Conservation (phyloP, 2,329 filamentous ascomycete genomes). For the Scytalidium lignicola region DNA sequence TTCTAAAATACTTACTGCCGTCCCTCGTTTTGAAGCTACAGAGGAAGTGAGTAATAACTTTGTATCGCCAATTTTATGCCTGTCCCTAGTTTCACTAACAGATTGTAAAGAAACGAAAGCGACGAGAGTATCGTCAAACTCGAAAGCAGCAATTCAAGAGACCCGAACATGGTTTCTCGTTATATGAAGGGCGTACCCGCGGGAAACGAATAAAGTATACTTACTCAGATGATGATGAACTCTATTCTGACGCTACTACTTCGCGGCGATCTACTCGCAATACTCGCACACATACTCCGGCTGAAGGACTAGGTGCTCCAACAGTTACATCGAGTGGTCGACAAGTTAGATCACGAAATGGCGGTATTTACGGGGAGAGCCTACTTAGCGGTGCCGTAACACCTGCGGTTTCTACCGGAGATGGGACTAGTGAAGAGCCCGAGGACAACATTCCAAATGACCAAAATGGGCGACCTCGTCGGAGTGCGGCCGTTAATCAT, state of each 20-base stretch:
- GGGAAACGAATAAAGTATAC: conserved; percentile 97
- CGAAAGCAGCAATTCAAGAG: conserved; percentile 73
- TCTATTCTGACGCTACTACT: conserved; percentile 54
- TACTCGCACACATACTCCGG: conserved; percentile 67
- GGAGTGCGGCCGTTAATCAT: conserved; percentile 23
- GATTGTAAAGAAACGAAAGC: conserved; percentile 71
- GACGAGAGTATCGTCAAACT: conserved; percentile 82
- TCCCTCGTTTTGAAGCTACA: conserved; percentile 87
- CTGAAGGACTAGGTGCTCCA: conserved; percentile 56
- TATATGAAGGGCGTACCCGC: conserved; percentile 93
- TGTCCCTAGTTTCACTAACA: conserved; percentile 5
- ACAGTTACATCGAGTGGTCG: conserved; percentile 80
- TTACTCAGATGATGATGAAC: conserved; percentile 78
- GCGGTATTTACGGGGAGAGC: conserved; percentile 48
- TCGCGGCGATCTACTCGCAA: conserved; percentile 68
- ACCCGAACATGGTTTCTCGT: conserved; percentile 82
- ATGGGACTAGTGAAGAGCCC: conserved; percentile 40
- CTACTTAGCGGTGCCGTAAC: conserved; percentile 44
- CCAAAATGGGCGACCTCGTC: conserved; percentile 34
- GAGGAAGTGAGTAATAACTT: conserved; percentile 62
- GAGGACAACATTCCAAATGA: conserved; percentile 29
- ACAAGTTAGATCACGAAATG: conserved; percentile 64
- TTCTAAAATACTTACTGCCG: conserved; percentile 69
- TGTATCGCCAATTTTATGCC: conserved; percentile 12
- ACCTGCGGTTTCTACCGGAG: conserved; percentile 21